Conservation (phyloP, 805 yeast species). For the Starmerella apicola region DNA sequence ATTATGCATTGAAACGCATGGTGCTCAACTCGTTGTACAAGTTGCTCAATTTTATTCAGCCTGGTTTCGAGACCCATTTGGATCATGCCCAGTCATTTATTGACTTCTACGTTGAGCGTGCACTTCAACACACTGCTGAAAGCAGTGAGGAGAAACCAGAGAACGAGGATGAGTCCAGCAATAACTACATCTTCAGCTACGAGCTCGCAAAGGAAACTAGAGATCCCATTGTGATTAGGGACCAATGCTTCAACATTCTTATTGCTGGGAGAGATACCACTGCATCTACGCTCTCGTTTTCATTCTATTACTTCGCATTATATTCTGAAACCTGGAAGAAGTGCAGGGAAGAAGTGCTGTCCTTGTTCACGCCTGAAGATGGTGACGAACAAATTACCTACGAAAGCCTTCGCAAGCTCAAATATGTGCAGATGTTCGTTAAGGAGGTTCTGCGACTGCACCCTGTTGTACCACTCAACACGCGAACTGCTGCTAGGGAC, state of each 20-base stretch:
- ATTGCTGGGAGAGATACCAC: conserved; percentile 43
- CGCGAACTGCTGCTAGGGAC: conserved; percentile 32
- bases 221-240: conserved; percentile 34
- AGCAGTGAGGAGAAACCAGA: neutral
- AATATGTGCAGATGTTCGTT: conserved; percentile 33
- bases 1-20: conserved; percentile 7
- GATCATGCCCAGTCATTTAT: conserved; percentile 27
- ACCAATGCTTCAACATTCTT: conserved; percentile 37
- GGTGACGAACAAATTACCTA: conserved; percentile 23
- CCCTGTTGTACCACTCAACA: conserved; percentile 37
- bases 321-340: conserved; percentile 30
- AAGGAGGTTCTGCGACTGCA: conserved; percentile 37
- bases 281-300: conserved; percentile 35
- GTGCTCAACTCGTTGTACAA: conserved; percentile 13
- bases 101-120: conserved; percentile 32
- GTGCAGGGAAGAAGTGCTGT: conserved; percentile 25
- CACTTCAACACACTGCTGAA: conserved; percentile 21
- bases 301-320: conserved; percentile 33
- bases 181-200: conserved; percentile 34
- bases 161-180: conserved; percentile 20
- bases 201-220: conserved; percentile 36
- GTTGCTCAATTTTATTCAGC: conserved; percentile 6
- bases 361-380: conserved; percentile 19
- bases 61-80: conserved; percentile 27
- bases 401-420: conserved; percentile 34